Base-by-base conservation (phyloP, 2,329 filamentous ascomycete species). In the Bimuria novae-zelandiae region DNA sequence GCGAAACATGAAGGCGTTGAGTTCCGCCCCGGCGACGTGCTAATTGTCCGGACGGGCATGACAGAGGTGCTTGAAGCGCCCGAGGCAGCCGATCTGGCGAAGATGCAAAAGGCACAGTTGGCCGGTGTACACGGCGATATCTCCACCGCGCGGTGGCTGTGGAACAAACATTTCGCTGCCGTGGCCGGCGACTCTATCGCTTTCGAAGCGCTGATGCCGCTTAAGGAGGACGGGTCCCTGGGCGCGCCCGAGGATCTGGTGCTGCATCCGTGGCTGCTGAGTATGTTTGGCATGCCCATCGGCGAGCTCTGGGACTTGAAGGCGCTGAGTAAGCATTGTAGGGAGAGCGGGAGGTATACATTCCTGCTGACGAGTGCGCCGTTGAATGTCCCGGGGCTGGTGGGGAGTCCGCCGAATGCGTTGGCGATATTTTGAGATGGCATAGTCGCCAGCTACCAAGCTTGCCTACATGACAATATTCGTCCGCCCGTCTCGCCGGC, bases 271-370 rank as follows among this genome's bases (percentile, higher is more conserved):
- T 59, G 55, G 16, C 32, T 64, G 14, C 60, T 65, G 3, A 78
- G 75, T 0, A 79, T 79, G 0, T 83, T 80, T 79, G 80, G 81
- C 0, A 72, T 80, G 72, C 68, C 68, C n/a, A 65, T 71, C 39
- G 65, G 67, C 4, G 64, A 71, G 44, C 64, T 70, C 63, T 69
- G 70, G 37, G 67, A 69, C 48, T 68, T 87, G n/a, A 78, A 81
- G 50, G 76, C 55, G 1, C 54, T 80, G 51, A 67, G 68, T 1
- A 65, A 75, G 54, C 60, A 71, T 19, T 79, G 76, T 51, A 56
- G 63, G 52, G 69, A 65, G 56, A 54, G 70, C 56, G 56, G 64
- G n/a, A 59, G 75, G 40, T 79, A 75, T 62, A 72, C 65, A 1
- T 80, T 80, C 59, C 69, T 80, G 44, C 59, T 80, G 27, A 76